Base-by-base conservation (phyloP, 441 rosid genomes). In the Dalechampia spathulata region DNA sequence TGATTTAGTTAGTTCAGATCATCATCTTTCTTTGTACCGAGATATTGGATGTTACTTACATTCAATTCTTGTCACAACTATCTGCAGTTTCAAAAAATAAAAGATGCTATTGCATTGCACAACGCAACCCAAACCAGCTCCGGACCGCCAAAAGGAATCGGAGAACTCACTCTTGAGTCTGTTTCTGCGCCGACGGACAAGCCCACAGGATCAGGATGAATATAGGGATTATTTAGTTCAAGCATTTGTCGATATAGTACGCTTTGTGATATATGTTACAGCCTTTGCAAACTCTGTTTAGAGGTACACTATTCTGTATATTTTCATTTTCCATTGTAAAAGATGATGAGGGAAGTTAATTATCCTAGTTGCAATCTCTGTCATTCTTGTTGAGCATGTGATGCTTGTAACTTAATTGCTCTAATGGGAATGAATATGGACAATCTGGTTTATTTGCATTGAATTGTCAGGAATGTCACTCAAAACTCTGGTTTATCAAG, bases 61-160 rank as follows among this genome's bases (percentile, higher is more conserved):
- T 60, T 36, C 55, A 2, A 1, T 52, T 46, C 14, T 30, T 39
- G 38, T 22, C 32, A 23, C 49, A 46, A 17, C n/a, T 16, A 22
- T 67, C n/a, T 60, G 72, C 96, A 92, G 96, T 92, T 92, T 72
- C 96, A 84, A 69, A 92, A 84, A 74, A 84, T 92, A 58, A 92
- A 88, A 74, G 92, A 83, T 61, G 95, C 88, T 1, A 84, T 88
- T 37, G 36, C 70, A 72, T 70, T 54, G 62, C 98, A 86, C 78
- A 74, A 72, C 63, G 70, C 87, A 1, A 78, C 58, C 2, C 83
- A 74, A 38, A 70, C 77, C 83, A 73, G 85, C 73, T 49, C 70
- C 0, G 77, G 81, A 47, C 84, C 91, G 10, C 57, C 81, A 5
- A 83, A 69, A 52, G 79, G 74, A 55, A 76, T 78, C 15, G 89